These are phyloP conservation scores for Naumovozyma dairenensis DNA, from an alignment of 805 yeast genomes.

Conservation along the genomic window DNA sequence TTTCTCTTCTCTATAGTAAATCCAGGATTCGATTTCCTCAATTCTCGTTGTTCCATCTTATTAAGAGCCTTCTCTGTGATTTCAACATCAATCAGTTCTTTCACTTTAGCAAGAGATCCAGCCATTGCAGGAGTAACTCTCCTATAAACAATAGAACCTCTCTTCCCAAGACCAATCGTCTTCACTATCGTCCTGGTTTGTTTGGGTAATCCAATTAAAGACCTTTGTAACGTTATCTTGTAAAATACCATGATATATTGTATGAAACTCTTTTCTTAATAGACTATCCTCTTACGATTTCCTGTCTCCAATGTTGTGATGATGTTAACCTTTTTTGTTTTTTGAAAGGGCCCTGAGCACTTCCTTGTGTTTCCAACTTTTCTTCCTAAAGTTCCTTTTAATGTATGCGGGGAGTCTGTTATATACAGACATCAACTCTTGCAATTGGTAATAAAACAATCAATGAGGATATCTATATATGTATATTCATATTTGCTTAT, in stretches of 20 bases:
- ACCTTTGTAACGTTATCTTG: constrained; percentile 67
- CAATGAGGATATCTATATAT: too few species aligned
- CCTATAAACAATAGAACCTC: constrained; percentile 68
- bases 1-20: constrained; percentile 39
- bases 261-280: not conserved
- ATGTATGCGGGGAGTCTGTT: too few species aligned
- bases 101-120: constrained; percentile 71
- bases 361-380: too few species aligned
- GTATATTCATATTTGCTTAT: too few species aligned
- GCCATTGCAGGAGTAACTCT: constrained; percentile 70
- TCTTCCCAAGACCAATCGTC: constrained; percentile 63
- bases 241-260: constrained; percentile 34
- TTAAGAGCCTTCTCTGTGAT: constrained; percentile 47
- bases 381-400: too few species aligned
- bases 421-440: too few species aligned
- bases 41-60: constrained; percentile 40
- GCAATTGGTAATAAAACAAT: too few species aligned
- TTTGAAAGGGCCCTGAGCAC: too few species aligned
- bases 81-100: constrained; percentile 79
- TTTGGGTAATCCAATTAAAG: constrained; percentile 79
- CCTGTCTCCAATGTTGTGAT: too few species aligned
- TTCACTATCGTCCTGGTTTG: constrained; percentile 52
- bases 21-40: constrained; percentile 59
- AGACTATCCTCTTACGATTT: not conserved
- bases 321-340: too few species aligned